phyloP scores from a whole-genome alignment of 148 eudicot genomes.

The Camellia granthamiana region DNA sequence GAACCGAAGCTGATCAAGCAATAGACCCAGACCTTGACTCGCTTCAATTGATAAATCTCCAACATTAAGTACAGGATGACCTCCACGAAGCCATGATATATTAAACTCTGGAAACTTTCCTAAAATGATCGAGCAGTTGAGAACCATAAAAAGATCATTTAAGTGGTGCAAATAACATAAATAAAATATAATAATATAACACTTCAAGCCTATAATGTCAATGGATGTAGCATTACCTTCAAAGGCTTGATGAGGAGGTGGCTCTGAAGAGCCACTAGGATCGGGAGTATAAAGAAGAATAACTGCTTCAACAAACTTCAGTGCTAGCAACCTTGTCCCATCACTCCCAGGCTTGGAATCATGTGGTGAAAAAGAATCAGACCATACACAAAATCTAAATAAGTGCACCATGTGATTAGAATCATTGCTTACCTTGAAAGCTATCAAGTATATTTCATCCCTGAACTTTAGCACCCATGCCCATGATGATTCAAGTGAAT shows the following conservation, averaged over 20 bases:
- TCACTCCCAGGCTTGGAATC: slow-evolving; percentile 63
- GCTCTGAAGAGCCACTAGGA: slow-evolving; percentile 74
- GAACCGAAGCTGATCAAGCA: slow-evolving; percentile 92
- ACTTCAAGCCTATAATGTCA: neutral
- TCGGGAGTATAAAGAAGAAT: slow-evolving; percentile 87
- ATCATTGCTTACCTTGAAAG: slow-evolving; percentile 65
- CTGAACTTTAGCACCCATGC: slow-evolving; percentile 65
- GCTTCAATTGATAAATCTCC: slow-evolving; percentile 91
- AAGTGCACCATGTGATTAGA: neutral
- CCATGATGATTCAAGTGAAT: slow-evolving; percentile 75
- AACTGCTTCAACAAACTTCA: slow-evolving; percentile 79
- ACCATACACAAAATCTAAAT: slow-evolving; percentile 10
- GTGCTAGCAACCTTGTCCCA: slow-evolving; percentile 74
- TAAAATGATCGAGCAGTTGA: slow-evolving; percentile 16
- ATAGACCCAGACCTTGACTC: slow-evolving; percentile 65
- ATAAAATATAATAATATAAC: neutral
- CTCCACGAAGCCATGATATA: slow-evolving; percentile 90
- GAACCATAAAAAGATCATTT: slow-evolving; percentile 16
- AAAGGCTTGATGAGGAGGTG: slow-evolving; percentile 44
- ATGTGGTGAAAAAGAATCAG: slow-evolving; percentile 20
- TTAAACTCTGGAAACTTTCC: slow-evolving; percentile 59
- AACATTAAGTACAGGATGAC: slow-evolving; percentile 83
- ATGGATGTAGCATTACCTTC: slow-evolving; percentile 45
- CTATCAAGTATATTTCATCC: slow-evolving; percentile 76
- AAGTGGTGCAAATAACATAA: neutral